phyloP scores from a whole-genome alignment of 371 early-diverging fungal genomes.

The Capniomyces stellatus region DNA sequence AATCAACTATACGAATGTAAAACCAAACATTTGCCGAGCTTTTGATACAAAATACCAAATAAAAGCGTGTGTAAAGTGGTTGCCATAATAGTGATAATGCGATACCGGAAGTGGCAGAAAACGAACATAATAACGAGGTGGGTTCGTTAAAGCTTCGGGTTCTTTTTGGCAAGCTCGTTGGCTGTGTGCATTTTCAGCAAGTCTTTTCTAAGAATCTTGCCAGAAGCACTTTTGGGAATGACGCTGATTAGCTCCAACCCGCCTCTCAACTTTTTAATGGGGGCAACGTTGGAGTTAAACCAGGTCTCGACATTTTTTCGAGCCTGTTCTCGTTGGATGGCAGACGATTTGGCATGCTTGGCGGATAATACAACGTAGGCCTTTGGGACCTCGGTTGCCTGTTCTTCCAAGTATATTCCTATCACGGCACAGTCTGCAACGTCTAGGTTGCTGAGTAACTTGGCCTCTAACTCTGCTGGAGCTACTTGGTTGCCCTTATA shows the following conservation, averaged over 20 bases:
- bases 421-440: slow-evolving; percentile 56
- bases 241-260: slow-evolving; percentile 48
- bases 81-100: no score
- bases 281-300: slow-evolving; percentile 41
- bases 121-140: neutral
- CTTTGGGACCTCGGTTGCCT: slow-evolving; percentile 30
- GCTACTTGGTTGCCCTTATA: slow-evolving; percentile 43
- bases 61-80: no score
- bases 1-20: no score
- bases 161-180: neutral
- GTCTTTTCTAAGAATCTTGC: slow-evolving; percentile 22
- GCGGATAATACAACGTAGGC: slow-evolving; percentile 11
- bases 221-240: slow-evolving; percentile 50
- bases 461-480: slow-evolving; percentile 61
- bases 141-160: neutral
- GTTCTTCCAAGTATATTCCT: slow-evolving; percentile 32
- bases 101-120: no score
- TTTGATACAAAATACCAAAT: no score
- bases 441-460: slow-evolving; percentile 39
- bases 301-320: slow-evolving; percentile 25
- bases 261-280: slow-evolving; percentile 65
- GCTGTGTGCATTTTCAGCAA: slow-evolving; percentile 7
- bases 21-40: no score
- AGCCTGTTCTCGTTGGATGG: neutral
- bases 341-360: neutral